Evolutionary conservation across 2,329 filamentous ascomycete species (phyloP).

Genomic region (Aspergillus awamori): DNA sequence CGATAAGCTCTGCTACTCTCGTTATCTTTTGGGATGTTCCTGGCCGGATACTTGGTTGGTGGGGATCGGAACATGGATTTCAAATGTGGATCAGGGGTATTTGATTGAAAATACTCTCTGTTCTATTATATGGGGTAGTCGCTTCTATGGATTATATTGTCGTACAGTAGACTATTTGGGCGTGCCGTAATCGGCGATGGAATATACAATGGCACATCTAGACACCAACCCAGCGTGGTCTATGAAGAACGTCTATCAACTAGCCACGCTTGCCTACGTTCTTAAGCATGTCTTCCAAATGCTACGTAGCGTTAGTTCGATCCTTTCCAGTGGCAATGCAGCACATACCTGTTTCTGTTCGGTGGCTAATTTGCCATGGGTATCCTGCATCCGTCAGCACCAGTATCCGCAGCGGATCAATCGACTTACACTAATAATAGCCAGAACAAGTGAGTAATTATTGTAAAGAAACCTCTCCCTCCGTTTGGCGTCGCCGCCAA

Average conservation of each 20-base stretch:
- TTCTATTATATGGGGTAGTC: no score
- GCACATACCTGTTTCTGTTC: slow-evolving; percentile 66
- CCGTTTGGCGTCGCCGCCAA: slow-evolving; percentile 75
- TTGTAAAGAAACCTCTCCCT: slow-evolving; percentile 88
- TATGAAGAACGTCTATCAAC: neutral
- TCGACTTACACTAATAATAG: slow-evolving; percentile 72
- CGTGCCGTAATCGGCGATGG: no score
- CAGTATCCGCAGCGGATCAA: neutral
- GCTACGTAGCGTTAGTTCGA: slow-evolving; percentile 31
- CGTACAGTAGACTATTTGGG: neutral
- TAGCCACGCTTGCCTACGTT: slow-evolving; percentile 36
- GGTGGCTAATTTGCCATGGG: slow-evolving; percentile 53
- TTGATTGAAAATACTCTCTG: no score
- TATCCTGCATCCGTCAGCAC: slow-evolving; percentile 40
- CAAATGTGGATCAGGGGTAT: no score
- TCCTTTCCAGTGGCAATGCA: neutral
- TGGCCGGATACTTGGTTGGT: neutral
- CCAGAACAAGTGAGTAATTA: slow-evolving; percentile 92
- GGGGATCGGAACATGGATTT: no score
- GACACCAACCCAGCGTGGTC: neutral
- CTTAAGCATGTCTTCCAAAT: slow-evolving; percentile 46
- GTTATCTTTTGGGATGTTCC: neutral
- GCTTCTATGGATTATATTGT: neutral
- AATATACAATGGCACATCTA: neutral
- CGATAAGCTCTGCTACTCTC: neutral